Base-by-base conservation (phyloP, 805 yeast genomes). In the Myxozyma kluyveri region DNA sequence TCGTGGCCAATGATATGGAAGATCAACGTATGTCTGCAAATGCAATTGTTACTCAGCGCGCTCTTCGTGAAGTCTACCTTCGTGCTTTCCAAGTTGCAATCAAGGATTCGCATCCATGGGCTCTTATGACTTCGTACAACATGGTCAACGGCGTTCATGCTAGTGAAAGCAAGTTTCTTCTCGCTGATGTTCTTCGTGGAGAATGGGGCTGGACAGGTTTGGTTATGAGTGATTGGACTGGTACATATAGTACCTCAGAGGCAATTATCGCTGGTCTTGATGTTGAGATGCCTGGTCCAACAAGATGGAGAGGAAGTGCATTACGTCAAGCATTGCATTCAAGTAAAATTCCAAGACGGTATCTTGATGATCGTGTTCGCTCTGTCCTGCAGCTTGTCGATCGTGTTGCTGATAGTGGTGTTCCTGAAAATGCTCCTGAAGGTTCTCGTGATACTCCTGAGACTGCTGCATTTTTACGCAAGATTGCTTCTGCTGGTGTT, bases 251-350 rank as follows among this genome's bases (percentile, higher is more conserved):
- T n/a, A 67, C 68, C 31, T 70, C 69, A 38, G 74, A 71, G 39
- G 61, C 82, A 14, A 64, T 81, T 40, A 72, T 74, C 33, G 78
- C 78, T 26, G 86, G 86, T 4, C 67, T 82, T 50, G 83, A 80
- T 62, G 68, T 82, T 60, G 86, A 82, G 65, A 79, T 80, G 83
- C 87, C 87, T 1, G 86, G 86, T 33, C 79, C 80, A 21, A 68
- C 81, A 2, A 66, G 74, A 43, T 73, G 81, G 68, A 67, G 74
- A 57, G 66, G 66, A 1, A 67, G 66, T 27, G 66, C 71, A 10
- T 66, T 78, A 17, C 53, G 69, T 6, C 80, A 75, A 59, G 73
- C 75, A 39, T 68, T 79, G 21, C 59, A 56, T 48, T 64, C 70
- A 45, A 71, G 70, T 53, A 78, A 76, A 54, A 63, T 78, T 33